Conservation (phyloP, 2,329 filamentous ascomycete genomes). For the Dothiorella sarmentorum region DNA sequence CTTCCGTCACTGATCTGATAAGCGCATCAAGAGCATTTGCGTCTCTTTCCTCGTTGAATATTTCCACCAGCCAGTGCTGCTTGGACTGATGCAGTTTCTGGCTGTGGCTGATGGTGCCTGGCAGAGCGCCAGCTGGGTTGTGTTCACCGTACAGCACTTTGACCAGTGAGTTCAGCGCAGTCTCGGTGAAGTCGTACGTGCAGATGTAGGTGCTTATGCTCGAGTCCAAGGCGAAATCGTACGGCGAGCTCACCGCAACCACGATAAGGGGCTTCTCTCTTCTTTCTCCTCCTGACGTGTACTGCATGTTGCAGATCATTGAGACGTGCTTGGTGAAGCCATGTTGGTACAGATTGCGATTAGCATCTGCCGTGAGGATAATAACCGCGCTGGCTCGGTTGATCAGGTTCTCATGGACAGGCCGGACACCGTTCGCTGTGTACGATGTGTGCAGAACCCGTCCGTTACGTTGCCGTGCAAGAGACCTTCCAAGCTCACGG, state of each 20-base stretch:
- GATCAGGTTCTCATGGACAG: slow-evolving; percentile 90
- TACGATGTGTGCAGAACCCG: slow-evolving; percentile 92
- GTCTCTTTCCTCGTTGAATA: slow-evolving; percentile 78
- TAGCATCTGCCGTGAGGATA: slow-evolving; percentile 88
- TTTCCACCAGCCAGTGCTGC: slow-evolving; percentile 92
- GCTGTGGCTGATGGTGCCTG: slow-evolving; percentile 77
- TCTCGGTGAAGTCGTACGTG: slow-evolving; percentile 95
- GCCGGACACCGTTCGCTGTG: slow-evolving; percentile 85
- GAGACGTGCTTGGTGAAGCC: slow-evolving; percentile 95
- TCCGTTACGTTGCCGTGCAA: slow-evolving; percentile 82
- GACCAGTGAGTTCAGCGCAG: slow-evolving; percentile 78
- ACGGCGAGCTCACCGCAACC: slow-evolving; percentile 89
- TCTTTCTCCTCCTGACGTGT: slow-evolving; percentile 66
- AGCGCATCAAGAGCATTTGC: slow-evolving; percentile 70
- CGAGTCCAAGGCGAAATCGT: slow-evolving; percentile 92
- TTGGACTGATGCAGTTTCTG: slow-evolving; percentile 84
- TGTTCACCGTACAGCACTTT: slow-evolving; percentile 78
- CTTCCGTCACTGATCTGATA: slow-evolving; percentile 65
- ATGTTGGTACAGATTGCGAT: slow-evolving; percentile 87
- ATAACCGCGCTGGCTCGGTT: slow-evolving; percentile 84
- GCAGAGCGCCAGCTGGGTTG: slow-evolving; percentile 53
- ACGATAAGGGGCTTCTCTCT: slow-evolving; percentile 82
- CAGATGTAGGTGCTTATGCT: slow-evolving; percentile 89
- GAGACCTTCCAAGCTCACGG: slow-evolving; percentile 77
- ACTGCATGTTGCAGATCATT: slow-evolving; percentile 86